phyloP scores from a whole-genome alignment of 2,329 filamentous ascomycete species.

The Aspergillus felis region DNA sequence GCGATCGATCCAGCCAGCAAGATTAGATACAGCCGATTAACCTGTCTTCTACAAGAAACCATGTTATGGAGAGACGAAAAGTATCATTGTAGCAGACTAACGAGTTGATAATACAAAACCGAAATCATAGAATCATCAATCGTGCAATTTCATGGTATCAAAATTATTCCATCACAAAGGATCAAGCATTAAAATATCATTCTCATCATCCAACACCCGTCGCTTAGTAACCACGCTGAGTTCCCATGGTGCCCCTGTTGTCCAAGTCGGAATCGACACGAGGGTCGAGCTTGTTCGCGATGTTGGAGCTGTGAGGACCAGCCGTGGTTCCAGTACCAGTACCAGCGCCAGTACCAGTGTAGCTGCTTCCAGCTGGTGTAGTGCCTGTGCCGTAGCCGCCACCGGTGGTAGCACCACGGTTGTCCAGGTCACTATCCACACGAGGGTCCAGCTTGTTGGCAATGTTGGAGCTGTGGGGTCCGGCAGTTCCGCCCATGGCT shows the following conservation, averaged over 20 bases:
- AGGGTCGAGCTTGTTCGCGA: conserved; percentile 53
- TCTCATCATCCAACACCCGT: neutral
- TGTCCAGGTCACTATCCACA: conserved; percentile 11
- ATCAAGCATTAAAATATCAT: neutral
- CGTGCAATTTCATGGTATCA: neutral
- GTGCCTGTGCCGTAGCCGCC: neutral
- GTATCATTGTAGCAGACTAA: neutral
- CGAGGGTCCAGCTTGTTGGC: conserved; percentile 16
- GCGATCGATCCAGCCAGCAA: too few species aligned
- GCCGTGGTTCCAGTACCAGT: conserved; percentile 5
- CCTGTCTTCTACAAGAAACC: too few species aligned
- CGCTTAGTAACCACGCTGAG: conserved; percentile 4
- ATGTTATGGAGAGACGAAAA: neutral
- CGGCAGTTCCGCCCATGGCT: neutral
- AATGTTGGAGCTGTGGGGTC: conserved; percentile 28
- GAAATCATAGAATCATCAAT: neutral
- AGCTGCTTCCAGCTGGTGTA: conserved; percentile 10
- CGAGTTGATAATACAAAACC: neutral
- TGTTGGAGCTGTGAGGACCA: conserved; percentile 44
- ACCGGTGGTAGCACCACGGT: conserved; percentile 1
- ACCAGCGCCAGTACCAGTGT: conserved; percentile 14
- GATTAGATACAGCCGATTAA: too few species aligned
- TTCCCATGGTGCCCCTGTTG: conserved; percentile 1
- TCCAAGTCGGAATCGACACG: conserved; percentile 49
- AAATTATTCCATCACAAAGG: neutral